Evolutionary conservation across 2,329 filamentous ascomycete genomes (phyloP), one percentile per base, ranked within the genome.

Genomic region (Fusarium bactridioides): DNA sequence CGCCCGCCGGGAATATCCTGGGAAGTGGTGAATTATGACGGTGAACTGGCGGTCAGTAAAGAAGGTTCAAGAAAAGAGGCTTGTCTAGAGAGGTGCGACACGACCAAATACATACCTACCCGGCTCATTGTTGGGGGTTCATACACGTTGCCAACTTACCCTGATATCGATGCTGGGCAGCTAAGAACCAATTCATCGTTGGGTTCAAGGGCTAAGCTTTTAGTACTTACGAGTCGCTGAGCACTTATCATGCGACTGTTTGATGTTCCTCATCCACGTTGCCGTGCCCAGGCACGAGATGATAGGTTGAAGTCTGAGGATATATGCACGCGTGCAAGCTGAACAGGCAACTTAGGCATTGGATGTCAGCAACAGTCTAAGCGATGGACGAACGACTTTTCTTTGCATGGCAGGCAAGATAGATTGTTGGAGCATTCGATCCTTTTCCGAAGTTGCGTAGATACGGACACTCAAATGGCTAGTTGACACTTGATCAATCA

Each of bases 41-140:
- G 82, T 82, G 82, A 86, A 86, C 82, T 86, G 84, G 84, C 84
- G 84, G 84, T 86, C 84, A 86, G 76, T 64, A 67, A 67, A 69
- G 27, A 55, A 48, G 56, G 54, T 67, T 58, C 57, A 51, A 58
- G 37, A 45, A 55, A 62, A 67, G 60, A 74, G 60, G 54, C 57
- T 65, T 73, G 58, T 59, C 66, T 35, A 58, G 40, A 71, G 63
- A 66, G 41, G 54, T 65, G 43, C 65, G 35, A 65, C 57, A 59
- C 65, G 51, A 53, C 45, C 50, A 73, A 29, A 73, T 53, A 55
- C 67, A 65, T 69, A 41, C 45, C 43, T 59, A 69, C 45, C 70
- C 50, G 59, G 50, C 23, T 54, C 51, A 56, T 50, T 40, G 23
- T 63, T 35, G 35, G 55, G 63, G 44, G 50, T 50, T 35, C 27